Base-by-base conservation (phyloP, 192 early-diverging fungal genomes). In the Podila epicladia region DNA sequence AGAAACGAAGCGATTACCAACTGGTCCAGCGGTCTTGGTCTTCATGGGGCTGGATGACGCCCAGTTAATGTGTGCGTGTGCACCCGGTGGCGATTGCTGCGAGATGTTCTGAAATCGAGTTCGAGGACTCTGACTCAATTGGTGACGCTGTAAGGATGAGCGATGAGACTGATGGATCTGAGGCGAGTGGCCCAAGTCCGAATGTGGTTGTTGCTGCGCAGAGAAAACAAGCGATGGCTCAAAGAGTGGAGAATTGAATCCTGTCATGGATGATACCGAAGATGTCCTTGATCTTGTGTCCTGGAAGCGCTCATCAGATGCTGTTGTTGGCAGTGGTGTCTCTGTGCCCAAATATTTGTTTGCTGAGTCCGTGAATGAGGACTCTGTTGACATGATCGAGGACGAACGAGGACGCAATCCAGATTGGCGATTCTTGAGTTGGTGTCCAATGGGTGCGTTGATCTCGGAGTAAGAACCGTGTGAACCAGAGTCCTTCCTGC, bases 211-310 rank as follows among this genome's bases (percentile, higher is more conserved):
- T 41, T 61, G 67, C n/a, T 55, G 67, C 4, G 9, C 15, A 49
- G 38, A 28, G 32, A 29, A 37, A 26, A 15, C 67, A 53, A 65
- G 66, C 9, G 62, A 57, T 26, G 74, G 58, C 41, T 76, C 74
- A 60, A 76, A 76, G 22, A 70, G 45, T 8, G 75, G 75, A 2
- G 75, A 78, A 37, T 71, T 69, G 53, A 66, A 71, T 71, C 75
- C 75, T 22, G 29, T 28, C 26, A 78, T 31, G 2, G 75, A 71
- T 9, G 75, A 78, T n/a, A 78, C 55, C 3, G 75, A 78, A 0
- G 75, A 78, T 1, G 68, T 62, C 33, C 75, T 70, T 9, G 75
- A 78, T 11, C 75, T 64, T 33, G 64, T 19, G 19, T 38, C 75
- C 13, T 49, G 41, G 26, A 58, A 41, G 19, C 49, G 38, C 28